phyloP scores from a whole-genome alignment of 2,329 filamentous ascomycete genomes.

The Pezicula rhizophila region DNA sequence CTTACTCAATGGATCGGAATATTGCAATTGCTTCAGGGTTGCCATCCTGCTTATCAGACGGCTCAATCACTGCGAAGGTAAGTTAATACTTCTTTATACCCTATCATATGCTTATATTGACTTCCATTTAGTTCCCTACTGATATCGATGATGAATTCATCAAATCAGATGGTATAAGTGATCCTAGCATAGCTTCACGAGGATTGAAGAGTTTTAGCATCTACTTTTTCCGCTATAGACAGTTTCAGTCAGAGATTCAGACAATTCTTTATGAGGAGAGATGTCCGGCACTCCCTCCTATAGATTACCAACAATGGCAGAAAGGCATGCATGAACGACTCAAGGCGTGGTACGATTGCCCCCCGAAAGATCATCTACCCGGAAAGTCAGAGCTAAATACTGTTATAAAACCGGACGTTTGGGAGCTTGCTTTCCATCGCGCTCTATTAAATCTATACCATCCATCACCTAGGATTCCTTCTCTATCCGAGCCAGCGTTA shows the following conservation, averaged over 20 bases:
- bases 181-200: neutral
- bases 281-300: neutral
- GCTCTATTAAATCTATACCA: constrained; percentile 6
- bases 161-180: neutral
- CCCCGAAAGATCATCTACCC: neutral
- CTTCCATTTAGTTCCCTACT: constrained; percentile 1
- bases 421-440: constrained; percentile 1
- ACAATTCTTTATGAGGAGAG: constrained; percentile 2
- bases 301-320: constrained; percentile 4
- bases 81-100: neutral
- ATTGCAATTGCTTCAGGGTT: neutral
- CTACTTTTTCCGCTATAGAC: constrained; percentile 2
- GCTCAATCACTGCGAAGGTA: constrained; percentile 4
- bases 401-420: neutral
- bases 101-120: neutral
- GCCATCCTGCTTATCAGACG: constrained; percentile 5
- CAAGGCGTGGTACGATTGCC: constrained; percentile 1
- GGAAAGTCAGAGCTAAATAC: neutral
- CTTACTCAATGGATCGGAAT: constrained; percentile 8
- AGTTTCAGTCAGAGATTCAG: constrained; percentile 4
- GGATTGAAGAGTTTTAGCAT: neutral
- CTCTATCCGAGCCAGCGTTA: neutral
- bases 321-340: constrained; percentile 2
- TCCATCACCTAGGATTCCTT: constrained; percentile 4
- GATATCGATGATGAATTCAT: constrained; percentile 4